phyloP scores from a whole-genome alignment of 495 filamentous ascomycete genomes.

The Penicillium atrosanguineum region DNA sequence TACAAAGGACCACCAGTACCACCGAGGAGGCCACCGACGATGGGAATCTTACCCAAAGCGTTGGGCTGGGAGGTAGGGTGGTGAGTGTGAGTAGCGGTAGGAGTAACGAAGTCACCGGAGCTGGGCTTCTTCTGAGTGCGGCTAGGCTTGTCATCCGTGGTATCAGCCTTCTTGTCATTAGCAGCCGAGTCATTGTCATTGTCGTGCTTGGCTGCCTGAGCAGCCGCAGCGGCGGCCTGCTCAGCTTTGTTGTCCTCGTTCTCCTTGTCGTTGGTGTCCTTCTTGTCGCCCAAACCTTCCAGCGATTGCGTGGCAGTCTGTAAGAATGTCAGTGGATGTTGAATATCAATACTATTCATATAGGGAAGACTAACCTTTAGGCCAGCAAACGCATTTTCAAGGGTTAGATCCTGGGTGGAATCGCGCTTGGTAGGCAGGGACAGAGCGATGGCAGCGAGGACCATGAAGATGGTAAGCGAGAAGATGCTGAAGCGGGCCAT shows the following conservation, averaged over 20 bases:
- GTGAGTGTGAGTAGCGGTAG: constrained; percentile 20
- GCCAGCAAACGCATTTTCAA: constrained; percentile 14
- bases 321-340: background rate
- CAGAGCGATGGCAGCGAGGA: constrained; percentile 30
- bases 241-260: constrained; percentile 5
- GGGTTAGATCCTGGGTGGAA: constrained; percentile 2
- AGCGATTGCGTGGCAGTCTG: constrained; percentile 20
- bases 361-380: constrained; percentile 18
- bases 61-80: constrained; percentile 26
- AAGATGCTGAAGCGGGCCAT: constrained; percentile 40
- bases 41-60: constrained; percentile 27
- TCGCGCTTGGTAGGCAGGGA: constrained; percentile 33
- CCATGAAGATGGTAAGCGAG: constrained; percentile 30
- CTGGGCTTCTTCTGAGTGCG: constrained; percentile 18
- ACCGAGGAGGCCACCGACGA: constrained; percentile 31
- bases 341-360: background rate
- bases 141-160: constrained; percentile 6
- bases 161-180: constrained; percentile 2
- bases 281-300: constrained; percentile 10
- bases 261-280: constrained; percentile 13
- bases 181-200: background rate
- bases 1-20: constrained; percentile 19
- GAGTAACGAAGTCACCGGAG: constrained; percentile 25
- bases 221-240: background rate
- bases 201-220: constrained; percentile 7